Base-by-base conservation (phyloP, 140 eudicot species). In the Flaveria floridana region DNA sequence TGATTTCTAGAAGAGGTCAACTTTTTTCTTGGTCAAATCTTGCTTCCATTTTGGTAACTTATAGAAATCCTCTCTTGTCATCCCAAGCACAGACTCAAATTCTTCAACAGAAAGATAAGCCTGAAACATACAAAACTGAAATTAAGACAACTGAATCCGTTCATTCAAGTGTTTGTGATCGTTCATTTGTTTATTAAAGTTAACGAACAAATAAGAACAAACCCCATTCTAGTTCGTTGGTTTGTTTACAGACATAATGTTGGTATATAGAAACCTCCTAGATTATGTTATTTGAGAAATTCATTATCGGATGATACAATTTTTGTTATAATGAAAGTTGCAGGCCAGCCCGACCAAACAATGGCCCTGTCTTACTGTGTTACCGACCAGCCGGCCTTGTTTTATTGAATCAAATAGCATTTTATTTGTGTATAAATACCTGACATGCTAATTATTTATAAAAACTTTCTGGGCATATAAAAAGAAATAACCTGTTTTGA, bases 41-140 rank as follows among this genome's bases (percentile, higher is more conserved):
- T 94, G 99, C 90, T 94, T 94, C 99, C 99, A 94, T 78, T 89
- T 94, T 2, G 99, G 99, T 69, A 90, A 70, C 76, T 90, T 82
- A 64, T 87, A 86, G 69, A 94, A 94, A 21, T 85, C 95, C 46
- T 83, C 97, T 85, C 86, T 90, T 21, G 85, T 51, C 91, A 90
- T 79, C 64, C 92, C 95, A 50, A 94, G 66, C 14, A 90, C 80
- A 21, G 87, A 73, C 87, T 84, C 79, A 72, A 94, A 94, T 78
- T 94, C 97, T 76, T 94, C 96, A 6, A 82, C 89, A 44, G 97
- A 80, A 57, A 94, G 92, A 74, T 94, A 94, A 55, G 96, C 95
- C 99, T 94, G 78, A 65, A 82, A 67, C 57, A 64, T 23, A 30
- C 1, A 70, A 10, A 52, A 34, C 41, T 0, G 7, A 34, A 34